phyloP scores from a whole-genome alignment of 768 basidiomycete genomes.

The Podaxis sp. region DNA sequence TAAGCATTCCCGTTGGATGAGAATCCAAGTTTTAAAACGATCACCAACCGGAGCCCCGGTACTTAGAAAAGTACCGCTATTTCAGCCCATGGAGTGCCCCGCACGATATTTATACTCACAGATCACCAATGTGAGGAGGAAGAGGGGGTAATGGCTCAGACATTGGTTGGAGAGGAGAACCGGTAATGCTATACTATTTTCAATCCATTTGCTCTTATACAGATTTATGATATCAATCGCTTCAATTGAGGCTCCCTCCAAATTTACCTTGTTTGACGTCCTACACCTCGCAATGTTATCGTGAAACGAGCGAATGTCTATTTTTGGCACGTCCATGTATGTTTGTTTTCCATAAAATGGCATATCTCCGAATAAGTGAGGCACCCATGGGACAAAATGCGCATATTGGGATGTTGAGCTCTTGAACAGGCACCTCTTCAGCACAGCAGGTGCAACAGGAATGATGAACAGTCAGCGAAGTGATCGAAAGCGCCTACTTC shows the following conservation, averaged over 20 bases:
- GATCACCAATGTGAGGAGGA: slow-evolving; percentile 3
- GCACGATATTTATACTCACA: neutral
- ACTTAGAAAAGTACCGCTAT: neutral
- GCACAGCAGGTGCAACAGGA: neutral
- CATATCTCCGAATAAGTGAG: neutral
- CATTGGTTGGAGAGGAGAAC: neutral
- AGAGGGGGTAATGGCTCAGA: neutral
- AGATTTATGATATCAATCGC: neutral
- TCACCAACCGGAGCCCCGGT: slow-evolving; percentile 5
- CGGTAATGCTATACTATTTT: neutral
- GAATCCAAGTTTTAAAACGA: too few relatives aligned
- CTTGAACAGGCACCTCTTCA: neutral
- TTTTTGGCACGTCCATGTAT: too few relatives aligned
- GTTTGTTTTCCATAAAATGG: too few relatives aligned
- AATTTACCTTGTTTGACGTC: neutral
- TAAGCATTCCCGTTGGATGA: neutral
- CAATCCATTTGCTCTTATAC: neutral
- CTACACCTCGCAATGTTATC: too few relatives aligned
- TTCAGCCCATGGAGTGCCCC: neutral
- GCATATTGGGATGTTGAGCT: neutral
- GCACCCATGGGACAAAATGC: neutral
- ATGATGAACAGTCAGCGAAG: neutral
- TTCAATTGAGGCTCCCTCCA: neutral
- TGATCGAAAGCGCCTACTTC: neutral
- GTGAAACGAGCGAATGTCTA: neutral